Evolutionary conservation across 352 stramenopile species (phyloP), one percentile per base, ranked within the genome.

Genomic region (Pythium volutum): DNA sequence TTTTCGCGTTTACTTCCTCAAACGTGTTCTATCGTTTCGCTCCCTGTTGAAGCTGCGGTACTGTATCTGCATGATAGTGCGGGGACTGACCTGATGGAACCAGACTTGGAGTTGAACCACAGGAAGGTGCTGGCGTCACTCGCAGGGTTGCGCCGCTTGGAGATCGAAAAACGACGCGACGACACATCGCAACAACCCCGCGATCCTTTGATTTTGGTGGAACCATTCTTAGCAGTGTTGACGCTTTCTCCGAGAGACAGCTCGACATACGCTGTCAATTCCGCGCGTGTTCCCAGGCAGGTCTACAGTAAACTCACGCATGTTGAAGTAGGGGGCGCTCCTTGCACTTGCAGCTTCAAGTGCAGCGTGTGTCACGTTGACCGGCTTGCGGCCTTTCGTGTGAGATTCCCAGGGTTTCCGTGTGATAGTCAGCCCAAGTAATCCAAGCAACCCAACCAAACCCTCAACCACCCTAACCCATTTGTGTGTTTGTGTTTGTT

Each of bases 261-360:
- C 47, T 22, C 47, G 15, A 42, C n/a, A 29, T 27, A 14, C 16
- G 12, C n/a, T 25, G 12, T 20, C 33, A 15, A 16, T 58, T 60
- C 59, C 59, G 38, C 31, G 59, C 43, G 45, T 31, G 50, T 43
- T 55, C 50, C n/a, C 36, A 25, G 10, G 3, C 22, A 41, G 26
- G 25, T 46, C 12, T 55, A n/a, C n/a, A n/a, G n/a, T n/a, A 43
- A 34, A 43, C 41, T 34, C 59, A 60, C 59, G 59, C 45, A 61
- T 54, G 60, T 67, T 67, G 60, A 67, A 67, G 60, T 67, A 36
- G 31, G 57, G 45, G 45, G 36, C n/a, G n/a, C n/a, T n/a, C n/a
- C 52, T 67, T 67, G 60, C 60, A 67, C 43, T 67, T 67, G 60
- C 34, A 52, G 50, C 52, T 67, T 67, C 60, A 67, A 67, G 52